Conservation (phyloP, 768 basidiomycete species). For the Lepiota brunneoincarnata region DNA sequence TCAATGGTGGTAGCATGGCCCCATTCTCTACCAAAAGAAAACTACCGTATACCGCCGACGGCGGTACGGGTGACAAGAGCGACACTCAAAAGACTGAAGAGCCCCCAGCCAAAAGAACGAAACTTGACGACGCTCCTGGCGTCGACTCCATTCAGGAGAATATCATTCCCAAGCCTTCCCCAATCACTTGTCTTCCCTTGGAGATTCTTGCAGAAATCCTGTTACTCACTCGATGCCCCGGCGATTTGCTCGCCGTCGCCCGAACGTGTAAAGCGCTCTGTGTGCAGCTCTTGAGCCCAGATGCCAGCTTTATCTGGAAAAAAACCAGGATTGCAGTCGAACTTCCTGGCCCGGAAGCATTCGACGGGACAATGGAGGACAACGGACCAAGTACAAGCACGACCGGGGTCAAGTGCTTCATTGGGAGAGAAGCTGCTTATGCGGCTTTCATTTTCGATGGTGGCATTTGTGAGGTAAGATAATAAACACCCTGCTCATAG, state of each 20-base stretch:
- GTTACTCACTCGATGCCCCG: not conserved
- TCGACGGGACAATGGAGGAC: not conserved
- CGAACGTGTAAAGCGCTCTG: conserved; percentile 9
- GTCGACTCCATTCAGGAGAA: no score
- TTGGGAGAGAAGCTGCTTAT: conserved; percentile 51
- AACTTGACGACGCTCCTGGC: no score
- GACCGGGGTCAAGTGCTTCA: not conserved
- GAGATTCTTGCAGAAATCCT: conserved; percentile 10
- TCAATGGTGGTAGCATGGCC: no score
- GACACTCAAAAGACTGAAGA: no score
- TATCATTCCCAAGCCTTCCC: conserved; percentile 25
- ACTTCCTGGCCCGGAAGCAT: conserved; percentile 21
- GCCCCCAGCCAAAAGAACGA: no score
- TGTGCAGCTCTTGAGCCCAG: conserved; percentile 1
- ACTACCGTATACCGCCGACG: no score
- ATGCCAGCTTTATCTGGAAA: conserved; percentile 13
- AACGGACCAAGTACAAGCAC: not conserved
- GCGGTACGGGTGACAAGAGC: no score
- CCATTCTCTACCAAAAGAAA: no score
- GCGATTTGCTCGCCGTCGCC: conserved; percentile 2
- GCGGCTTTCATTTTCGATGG: conserved; percentile 63
- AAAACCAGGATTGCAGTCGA: not conserved
- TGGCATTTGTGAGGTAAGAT: conserved; percentile 53
- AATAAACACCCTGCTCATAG: not conserved
- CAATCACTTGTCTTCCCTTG: conserved; percentile 20